Evolutionary conservation across 768 basidiomycete species (phyloP).

Genomic region (Pisolithus tinctorius): DNA sequence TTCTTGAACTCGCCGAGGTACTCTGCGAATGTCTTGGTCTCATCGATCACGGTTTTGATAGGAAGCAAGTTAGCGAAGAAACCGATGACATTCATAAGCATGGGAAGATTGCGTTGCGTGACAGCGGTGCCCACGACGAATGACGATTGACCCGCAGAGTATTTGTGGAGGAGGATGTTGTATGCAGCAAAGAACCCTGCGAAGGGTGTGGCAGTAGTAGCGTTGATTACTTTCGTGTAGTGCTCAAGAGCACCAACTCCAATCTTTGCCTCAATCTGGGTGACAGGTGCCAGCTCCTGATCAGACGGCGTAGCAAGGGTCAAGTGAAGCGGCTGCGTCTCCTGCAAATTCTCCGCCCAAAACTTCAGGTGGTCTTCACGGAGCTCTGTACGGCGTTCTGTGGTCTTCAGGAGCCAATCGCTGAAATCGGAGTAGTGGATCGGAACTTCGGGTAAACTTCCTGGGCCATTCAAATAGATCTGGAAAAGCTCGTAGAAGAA

Average conservation of each 20-base stretch:
- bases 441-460: conserved; percentile 16
- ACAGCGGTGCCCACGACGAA: conserved; percentile 26
- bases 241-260: conserved; percentile 8
- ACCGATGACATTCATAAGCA: conserved; percentile 21
- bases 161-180: conserved; percentile 28
- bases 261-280: conserved; percentile 18
- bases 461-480: conserved; percentile 21
- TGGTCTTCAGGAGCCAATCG: conserved; percentile 21
- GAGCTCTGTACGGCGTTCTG: conserved; percentile 21
- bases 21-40: conserved; percentile 17
- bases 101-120: conserved; percentile 24
- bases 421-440: conserved; percentile 14
- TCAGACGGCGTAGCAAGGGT: conserved; percentile 22
- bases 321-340: conserved; percentile 10
- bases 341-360: conserved; percentile 14
- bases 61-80: conserved; percentile 28
- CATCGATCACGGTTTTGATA: conserved; percentile 22
- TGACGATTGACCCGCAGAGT: conserved; percentile 20
- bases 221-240: conserved; percentile 15
- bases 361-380: conserved; percentile 19
- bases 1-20: conserved; percentile 20
- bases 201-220: conserved; percentile 17
- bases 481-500: conserved; percentile 27
- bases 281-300: conserved; percentile 21
- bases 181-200: conserved; percentile 27